Base-by-base conservation (phyloP, 805 yeast genomes). In the Monosporozyma siamensis region DNA sequence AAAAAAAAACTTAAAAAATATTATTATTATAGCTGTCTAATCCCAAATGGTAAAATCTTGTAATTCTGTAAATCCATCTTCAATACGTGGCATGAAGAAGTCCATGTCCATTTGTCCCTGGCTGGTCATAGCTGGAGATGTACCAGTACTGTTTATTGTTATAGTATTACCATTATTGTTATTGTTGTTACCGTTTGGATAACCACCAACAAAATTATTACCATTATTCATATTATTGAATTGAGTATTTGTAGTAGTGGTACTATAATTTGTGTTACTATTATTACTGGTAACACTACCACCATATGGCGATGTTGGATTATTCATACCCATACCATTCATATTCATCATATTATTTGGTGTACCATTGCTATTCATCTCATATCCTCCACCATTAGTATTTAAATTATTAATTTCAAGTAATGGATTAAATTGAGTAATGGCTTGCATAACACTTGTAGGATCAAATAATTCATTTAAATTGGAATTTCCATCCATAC, bases 41-140 rank as follows among this genome's bases (percentile, higher is more conserved):
- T 56, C 58, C 63, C 63, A 56, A 17, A 54, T 47, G 9, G 63
- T 52, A 42, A 59, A 58, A 29, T 59, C 61, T 35, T 54, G 52
- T 18, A 60, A 47, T 12, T 58, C 63, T 39, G 56, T 56, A 27
- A 58, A 54, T 10, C 56, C 63, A 37, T 52, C 47, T 30, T 47
- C 50, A 17, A 47, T 41, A 32, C 45, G 45, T 22, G 50, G 50
- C 15, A 41, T 43, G 30, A 38, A 36, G 24, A 40, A 40, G 11
- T 39, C 41, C 32, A 34, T 17, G 25, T 44, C 44, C 20, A 35
- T 23, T 24, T 12, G 41, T 8, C 24, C 38, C 23, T 20, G 36
- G 22, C 10, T 21, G 8, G 25, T n/a, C 29, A 21, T 22, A 4
- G 38, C 8, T 3, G 34, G 34, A 3, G 41, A 32, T 17, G 17